Percentiles rank a stretch among this genome's conserved stretches.
Evolutionary conservation across 495 filamentous ascomycete species (phyloP).

Genomic region (Massariosphaeria phaeospora): DNA sequence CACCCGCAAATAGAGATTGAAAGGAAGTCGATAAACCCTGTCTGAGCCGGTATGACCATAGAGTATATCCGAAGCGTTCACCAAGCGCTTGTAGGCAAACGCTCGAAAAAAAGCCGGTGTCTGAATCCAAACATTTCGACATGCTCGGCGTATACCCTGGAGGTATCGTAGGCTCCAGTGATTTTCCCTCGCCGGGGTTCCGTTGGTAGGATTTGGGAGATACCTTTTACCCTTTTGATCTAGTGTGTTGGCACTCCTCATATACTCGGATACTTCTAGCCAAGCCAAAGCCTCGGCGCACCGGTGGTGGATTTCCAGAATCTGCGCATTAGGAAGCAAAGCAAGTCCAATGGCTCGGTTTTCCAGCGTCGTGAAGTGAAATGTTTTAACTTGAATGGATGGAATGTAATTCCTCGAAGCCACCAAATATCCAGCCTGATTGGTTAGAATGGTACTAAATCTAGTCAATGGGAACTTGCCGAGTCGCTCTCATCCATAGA

Average conservation of each 20-base stretch:
- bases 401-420: slow-evolving; percentile 4
- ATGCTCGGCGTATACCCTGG: not conserved
- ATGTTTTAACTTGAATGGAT: slow-evolving; percentile 2
- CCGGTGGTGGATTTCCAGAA: slow-evolving; percentile 10
- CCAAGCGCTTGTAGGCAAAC: slow-evolving; percentile 7
- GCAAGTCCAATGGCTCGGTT: slow-evolving; percentile 15
- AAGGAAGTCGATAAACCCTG: slow-evolving; percentile 4
- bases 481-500: not conserved
- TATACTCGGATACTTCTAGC: slow-evolving; percentile 15
- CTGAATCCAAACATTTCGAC: slow-evolving; percentile 5
- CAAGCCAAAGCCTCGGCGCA: slow-evolving; percentile 17
- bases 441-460: slow-evolving; percentile 1
- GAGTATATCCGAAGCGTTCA: not conserved
- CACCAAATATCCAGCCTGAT: slow-evolving; percentile 6
- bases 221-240: not conserved
- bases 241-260: not conserved
- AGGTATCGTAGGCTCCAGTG: not conserved
- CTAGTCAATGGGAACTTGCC: not conserved
- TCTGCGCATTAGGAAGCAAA: slow-evolving; percentile 9
- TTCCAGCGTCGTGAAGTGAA: slow-evolving; percentile 7
- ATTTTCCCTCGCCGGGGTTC: not conserved
- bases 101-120: slow-evolving; percentile 9
- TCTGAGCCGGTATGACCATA: slow-evolving; percentile 8
- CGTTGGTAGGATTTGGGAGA: not conserved
- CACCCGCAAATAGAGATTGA: slow-evolving; percentile 11